Evolutionary conservation across 768 basidiomycete species (phyloP), one percentile per base, ranked within the genome.

Genomic region (Auricularia sp.): DNA sequence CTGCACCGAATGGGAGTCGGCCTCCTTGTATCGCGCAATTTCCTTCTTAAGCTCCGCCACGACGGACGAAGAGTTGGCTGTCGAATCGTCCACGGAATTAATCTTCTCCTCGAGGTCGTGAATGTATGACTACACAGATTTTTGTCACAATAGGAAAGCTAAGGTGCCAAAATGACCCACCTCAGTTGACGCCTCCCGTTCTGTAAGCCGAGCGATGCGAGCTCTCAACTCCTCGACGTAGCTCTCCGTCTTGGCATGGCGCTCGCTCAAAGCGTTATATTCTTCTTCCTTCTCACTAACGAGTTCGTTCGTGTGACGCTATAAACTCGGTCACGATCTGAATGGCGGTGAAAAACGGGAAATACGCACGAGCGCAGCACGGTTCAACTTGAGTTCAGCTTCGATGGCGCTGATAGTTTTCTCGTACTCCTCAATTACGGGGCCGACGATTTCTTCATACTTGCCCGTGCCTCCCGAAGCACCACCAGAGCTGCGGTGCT

Each of bases 351-450:
- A 58, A 21, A 33, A 14, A 47, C n/a, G 29, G 29, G 44, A 34
- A 54, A 33, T 24, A 66, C 72, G 65, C 24, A 74, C 73, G 51
- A 97, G 77, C 21, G 94, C 92, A 1, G 91, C 92, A 62, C 89
- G 82, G 69, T 94, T 94, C 64, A 95, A 79, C 68, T 83, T 90
- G 63, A 97, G 80, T 75, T 96, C 94, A 0, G 90, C 91, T 75
- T 99, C 97, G 82, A 99, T 89, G 2, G 93, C 89, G 51, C 86
- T 83, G 68, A 98, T 96, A 1, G 94, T 93, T 80, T 96, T 94
- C 80, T 99, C 96, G 75, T 99, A 99, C 77, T 98, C 94, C 76
- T 97, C 92, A 62, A 99, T 97, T 69, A 99, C 94, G 2, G 96
- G 96, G 16, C 94, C 95, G 24, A 98, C 95, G 67, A 90, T 94